A percentile compares a stretch with the other conserved stretches of the same genome.
Conservation (phyloP, 1,284 basidiomycete species). For the Rhodotorula sp. region DNA sequence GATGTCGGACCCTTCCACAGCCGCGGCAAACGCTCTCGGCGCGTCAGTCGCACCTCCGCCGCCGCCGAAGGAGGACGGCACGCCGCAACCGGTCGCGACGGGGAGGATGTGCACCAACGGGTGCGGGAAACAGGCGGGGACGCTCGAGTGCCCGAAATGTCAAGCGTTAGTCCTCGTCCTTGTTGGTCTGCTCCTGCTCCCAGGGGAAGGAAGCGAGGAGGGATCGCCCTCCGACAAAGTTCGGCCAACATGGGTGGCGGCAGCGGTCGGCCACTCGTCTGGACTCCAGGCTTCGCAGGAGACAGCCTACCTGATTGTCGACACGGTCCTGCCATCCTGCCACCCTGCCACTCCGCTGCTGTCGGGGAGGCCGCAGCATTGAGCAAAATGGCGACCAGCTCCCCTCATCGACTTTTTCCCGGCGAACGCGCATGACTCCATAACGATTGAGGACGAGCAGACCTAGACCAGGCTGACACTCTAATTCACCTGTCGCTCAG, state of each 20-base stretch:
- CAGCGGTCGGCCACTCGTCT: too few species aligned
- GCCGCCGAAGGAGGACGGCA: neutral
- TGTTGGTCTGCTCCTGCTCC: too few species aligned
- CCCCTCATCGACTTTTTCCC: too few species aligned
- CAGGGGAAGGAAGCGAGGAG: neutral
- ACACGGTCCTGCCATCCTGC: too few species aligned
- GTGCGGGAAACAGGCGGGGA: conserved; percentile 23
- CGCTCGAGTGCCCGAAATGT: conserved; percentile 31
- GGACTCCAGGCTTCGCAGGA: too few species aligned
- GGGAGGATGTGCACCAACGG: conserved; percentile 26
- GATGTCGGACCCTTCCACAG: neutral
- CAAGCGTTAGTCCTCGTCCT: conserved; percentile 12
- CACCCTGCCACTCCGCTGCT: too few species aligned
- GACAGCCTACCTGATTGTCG: too few species aligned
- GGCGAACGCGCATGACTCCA: neutral
- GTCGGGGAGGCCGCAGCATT: too few species aligned
- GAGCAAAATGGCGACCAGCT: too few species aligned
- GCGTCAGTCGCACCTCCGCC: neutral
- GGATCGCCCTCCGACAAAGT: neutral
- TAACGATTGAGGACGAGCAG: neutral
- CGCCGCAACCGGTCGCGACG: neutral
- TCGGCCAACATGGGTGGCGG: too few species aligned
- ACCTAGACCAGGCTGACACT: neutral
- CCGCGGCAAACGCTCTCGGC: neutral
- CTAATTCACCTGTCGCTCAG: neutral